Evolutionary conservation across 345 rosid species (phyloP).

Genomic region (Gossypium longicalyx): DNA sequence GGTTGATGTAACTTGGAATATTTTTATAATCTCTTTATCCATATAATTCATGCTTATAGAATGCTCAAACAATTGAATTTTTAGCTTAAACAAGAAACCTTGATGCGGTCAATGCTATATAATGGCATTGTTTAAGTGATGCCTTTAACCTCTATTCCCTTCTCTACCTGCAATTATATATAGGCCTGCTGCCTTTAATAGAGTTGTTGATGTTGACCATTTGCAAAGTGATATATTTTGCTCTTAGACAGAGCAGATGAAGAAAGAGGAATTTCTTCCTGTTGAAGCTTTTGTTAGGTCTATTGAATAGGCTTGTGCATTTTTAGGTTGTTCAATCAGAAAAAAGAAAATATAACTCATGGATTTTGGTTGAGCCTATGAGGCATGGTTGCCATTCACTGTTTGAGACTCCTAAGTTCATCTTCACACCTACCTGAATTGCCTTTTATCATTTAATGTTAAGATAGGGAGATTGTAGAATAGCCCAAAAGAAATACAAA

Average conservation of each 20-base stretch:
- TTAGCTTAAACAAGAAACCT: constrained; percentile 4
- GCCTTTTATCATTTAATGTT: background rate
- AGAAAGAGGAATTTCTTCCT: background rate
- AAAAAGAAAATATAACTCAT: background rate
- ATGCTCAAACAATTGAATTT: background rate
- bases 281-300: background rate
- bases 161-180: background rate
- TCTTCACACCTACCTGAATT: background rate
- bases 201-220: constrained; percentile 1
- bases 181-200: background rate
- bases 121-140: background rate
- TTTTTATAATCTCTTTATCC: background rate
- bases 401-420: background rate
- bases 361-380: background rate
- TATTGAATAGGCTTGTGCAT: background rate
- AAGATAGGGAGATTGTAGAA: background rate
- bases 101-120: background rate
- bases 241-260: background rate
- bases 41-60: background rate
- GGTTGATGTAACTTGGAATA: background rate
- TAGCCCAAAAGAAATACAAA: background rate
- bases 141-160: background rate
- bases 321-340: background rate
- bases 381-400: background rate
- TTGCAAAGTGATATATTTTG: background rate